A percentile compares a stretch with the other conserved stretches of the same genome.
phyloP scores from a whole-genome alignment of 2,329 filamentous ascomycete species.

The Magnaporthiopsis rhizophila region DNA sequence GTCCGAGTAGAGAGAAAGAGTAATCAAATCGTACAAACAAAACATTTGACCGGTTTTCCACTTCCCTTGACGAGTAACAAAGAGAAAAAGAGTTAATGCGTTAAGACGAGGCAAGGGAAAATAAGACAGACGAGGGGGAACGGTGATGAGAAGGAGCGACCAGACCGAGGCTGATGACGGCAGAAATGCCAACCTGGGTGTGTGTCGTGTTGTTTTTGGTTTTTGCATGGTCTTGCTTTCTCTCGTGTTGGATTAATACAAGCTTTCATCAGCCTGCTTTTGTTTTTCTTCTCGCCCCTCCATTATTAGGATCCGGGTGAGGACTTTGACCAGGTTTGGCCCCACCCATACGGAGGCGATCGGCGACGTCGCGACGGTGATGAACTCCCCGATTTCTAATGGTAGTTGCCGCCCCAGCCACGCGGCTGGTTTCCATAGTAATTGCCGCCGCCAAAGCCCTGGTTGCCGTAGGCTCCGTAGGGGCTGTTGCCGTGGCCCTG shows the following conservation, averaged over 20 bases:
- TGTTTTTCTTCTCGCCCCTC: not conserved
- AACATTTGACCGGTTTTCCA: conserved; percentile 4
- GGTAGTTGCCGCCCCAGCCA: conserved; percentile 54
- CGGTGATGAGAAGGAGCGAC: not conserved
- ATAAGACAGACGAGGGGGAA: not conserved
- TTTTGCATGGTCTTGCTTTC: not conserved
- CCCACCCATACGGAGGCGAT: conserved; percentile 1
- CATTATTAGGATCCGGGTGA: not conserved
- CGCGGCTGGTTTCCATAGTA: conserved; percentile 43
- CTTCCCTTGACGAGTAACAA: conserved; percentile 7
- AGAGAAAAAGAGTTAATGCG: conserved; percentile 1
- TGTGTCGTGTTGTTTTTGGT: not conserved
- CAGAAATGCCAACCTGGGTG: not conserved
- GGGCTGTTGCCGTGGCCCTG: conserved; percentile 47
- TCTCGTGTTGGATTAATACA: conserved; percentile 4
- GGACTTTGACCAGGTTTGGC: not conserved
- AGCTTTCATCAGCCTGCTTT: not conserved
- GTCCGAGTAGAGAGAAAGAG: conserved; percentile 7
- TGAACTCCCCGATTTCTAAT: conserved; percentile 14
- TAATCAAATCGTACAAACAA: conserved; percentile 7
- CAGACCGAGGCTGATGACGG: not conserved
- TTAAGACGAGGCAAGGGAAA: not conserved
- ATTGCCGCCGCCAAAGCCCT: conserved; percentile 37
- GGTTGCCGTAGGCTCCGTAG: conserved; percentile 41
- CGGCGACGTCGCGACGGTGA: not conserved